These are phyloP conservation scores for Umbelopsis vinacea DNA, from an alignment of 192 early-diverging fungal species.

Conservation along the genomic window DNA sequence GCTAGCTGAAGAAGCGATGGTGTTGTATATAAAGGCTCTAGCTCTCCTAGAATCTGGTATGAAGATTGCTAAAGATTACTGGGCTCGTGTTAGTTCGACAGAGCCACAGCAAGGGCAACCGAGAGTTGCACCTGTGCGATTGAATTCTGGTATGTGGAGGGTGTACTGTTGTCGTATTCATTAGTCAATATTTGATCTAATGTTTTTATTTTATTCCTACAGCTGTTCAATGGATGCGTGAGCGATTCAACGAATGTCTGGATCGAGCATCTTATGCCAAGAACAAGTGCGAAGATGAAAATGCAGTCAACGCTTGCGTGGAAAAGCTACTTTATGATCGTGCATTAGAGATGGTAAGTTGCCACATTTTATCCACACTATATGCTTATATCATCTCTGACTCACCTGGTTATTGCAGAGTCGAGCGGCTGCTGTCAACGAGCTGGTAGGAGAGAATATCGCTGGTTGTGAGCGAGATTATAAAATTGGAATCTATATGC, in stretches of 20 bases:
- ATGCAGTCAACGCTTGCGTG: conserved; percentile 55
- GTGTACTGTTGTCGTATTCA: no score
- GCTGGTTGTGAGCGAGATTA: conserved; percentile 74
- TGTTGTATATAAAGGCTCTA: conserved; percentile 70
- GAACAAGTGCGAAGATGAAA: conserved; percentile 54
- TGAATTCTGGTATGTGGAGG: conserved; percentile 39
- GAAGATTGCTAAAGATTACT: conserved; percentile 57
- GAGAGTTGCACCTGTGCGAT: conserved; percentile 42
- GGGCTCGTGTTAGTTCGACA: conserved; percentile 53
- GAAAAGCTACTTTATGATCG: conserved; percentile 78
- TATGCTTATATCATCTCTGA: not conserved
- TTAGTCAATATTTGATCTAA: no score
- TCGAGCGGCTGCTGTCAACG: conserved; percentile 64
- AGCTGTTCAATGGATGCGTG: conserved; percentile 88
- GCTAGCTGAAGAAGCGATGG: conserved; percentile 70
- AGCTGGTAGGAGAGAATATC: conserved; percentile 65
- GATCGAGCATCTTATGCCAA: conserved; percentile 77
- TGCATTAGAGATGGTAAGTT: conserved; percentile 66
- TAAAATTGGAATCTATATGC: conserved; percentile 76
- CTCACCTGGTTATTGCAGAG: conserved; percentile 39
- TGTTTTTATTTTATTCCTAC: not conserved
- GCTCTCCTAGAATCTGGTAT: conserved; percentile 65
- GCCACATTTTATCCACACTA: not conserved
- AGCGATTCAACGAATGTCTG: conserved; percentile 88
- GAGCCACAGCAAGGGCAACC: conserved; percentile 27